Evolutionary conservation across 2,329 filamentous ascomycete species (phyloP).

Genomic region (Penicillium brasilianum): DNA sequence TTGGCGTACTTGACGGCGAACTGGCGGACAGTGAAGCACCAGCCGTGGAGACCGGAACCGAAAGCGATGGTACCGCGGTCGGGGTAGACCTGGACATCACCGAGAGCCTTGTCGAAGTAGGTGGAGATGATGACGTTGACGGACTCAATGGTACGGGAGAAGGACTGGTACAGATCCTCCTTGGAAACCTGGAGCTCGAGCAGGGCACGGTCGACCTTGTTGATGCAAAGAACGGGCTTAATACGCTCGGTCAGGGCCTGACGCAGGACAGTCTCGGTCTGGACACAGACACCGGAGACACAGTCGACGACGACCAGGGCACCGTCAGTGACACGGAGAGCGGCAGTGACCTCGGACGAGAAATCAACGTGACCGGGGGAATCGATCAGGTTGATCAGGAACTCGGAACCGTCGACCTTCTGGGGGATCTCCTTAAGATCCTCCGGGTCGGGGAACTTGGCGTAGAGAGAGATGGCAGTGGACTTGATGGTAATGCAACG

Average conservation of each 20-base stretch:
- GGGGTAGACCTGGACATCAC: slow-evolving; percentile 98
- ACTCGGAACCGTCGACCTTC: slow-evolving; percentile 88
- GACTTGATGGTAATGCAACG: slow-evolving; percentile 99
- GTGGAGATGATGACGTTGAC: slow-evolving; percentile 99
- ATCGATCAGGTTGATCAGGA: slow-evolving; percentile 99
- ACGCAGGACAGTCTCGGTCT: slow-evolving; percentile 99
- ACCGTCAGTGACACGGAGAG: slow-evolving; percentile 99
- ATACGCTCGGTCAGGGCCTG: slow-evolving; percentile 99
- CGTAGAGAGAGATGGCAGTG: slow-evolving; percentile 98
- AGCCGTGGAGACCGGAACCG: slow-evolving; percentile 99
- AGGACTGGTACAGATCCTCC: slow-evolving; percentile 99
- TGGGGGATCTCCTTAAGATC: slow-evolving; percentile 94
- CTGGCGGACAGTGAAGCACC: slow-evolving; percentile 99
- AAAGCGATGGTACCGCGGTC: slow-evolving; percentile 98
- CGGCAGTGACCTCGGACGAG: slow-evolving; percentile 98
- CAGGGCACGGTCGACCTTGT: slow-evolving; percentile 99
- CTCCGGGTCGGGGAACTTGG: slow-evolving; percentile 76
- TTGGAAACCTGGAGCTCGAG: slow-evolving; percentile 98
- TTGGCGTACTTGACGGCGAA: slow-evolving; percentile 96
- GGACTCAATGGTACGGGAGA: slow-evolving; percentile 99
- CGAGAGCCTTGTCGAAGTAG: slow-evolving; percentile 95
- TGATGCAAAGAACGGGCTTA: slow-evolving; percentile 99
- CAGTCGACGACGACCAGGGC: slow-evolving; percentile 99
- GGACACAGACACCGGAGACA: slow-evolving; percentile 99
- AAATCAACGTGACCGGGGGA: slow-evolving; percentile 99